Evolutionary conservation across 129 eudicot genomes (phyloP), one percentile per base, ranked within the genome.

Genomic region (Centella asiatica): DNA sequence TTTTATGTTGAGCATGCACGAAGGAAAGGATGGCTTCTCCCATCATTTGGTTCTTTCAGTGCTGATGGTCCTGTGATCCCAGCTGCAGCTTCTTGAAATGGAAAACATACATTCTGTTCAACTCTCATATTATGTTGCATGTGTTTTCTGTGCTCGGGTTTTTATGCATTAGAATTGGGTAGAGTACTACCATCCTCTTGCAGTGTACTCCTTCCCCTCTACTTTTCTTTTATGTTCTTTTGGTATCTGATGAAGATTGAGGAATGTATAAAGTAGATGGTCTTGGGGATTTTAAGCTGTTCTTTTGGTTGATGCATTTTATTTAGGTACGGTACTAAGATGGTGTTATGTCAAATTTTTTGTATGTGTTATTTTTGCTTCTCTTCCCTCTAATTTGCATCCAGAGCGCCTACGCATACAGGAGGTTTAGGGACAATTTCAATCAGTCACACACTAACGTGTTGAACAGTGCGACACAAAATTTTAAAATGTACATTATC

Each of bases 1-100:
- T 58, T 60, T 5, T 90, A 90, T 40, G 65, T 81, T 65, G 85
- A 81, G 62, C 77, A 78, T 36, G 97, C 89, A 4, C 65, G 55
- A 76, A 76, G 59, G 56, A 78, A 73, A 44, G 95, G 94, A 1
- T 90, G 97, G 94, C 81, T 86, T 48, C 44, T 76, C 45, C 68
- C 88, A 10, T 59, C 78, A 17, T 77, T 74, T 31, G 69, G 42
- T 31, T 59, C 78, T 9, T 70, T 70, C 24, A 65, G 40, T 55
- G 62, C 26, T 7, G 62, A 31, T 31, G 26, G 44, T n/a, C 25
- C 44, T 56, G 6, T 29, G 23, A 32, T 32, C 44, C 44, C 15
- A 29, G 61, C 24, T 29, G 40, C 61, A 29, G 31, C 60, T 28
- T 28, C 14, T 28, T 56, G 40, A 56, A 36, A 36, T 6, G 42